phyloP scores from a whole-genome alignment of 1,139 yeast genomes.

The Magnusiomyces paraingens region DNA sequence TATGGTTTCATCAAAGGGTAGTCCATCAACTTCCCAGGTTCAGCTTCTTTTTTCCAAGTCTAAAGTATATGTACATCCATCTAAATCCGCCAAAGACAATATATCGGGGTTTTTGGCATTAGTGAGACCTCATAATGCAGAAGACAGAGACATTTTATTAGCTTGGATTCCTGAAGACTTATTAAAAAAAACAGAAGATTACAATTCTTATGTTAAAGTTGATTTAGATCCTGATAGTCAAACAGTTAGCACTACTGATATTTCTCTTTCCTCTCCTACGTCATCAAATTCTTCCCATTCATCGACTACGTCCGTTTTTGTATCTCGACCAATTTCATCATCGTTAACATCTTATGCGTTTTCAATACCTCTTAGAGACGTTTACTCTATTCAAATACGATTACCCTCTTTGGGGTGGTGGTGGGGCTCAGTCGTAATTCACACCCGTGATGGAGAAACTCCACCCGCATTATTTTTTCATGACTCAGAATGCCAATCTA shows the following conservation, averaged over 20 bases:
- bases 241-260: constrained; percentile 14
- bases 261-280: constrained; percentile 44
- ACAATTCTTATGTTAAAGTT: constrained; percentile 44
- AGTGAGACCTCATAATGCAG: constrained; percentile 45
- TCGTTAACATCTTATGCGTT: constrained; percentile 60
- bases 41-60: constrained; percentile 36
- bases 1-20: neutral
- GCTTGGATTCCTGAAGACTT: constrained; percentile 71
- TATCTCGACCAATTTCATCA: constrained; percentile 47
- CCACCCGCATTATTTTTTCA: constrained; percentile 87
- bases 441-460: constrained; percentile 60
- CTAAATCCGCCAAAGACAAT: constrained; percentile 66
- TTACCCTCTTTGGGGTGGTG: constrained; percentile 85
- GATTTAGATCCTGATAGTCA: constrained; percentile 40
- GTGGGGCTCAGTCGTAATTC: constrained; percentile 78
- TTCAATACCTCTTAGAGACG: constrained; percentile 49
- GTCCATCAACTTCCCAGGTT: constrained; percentile 17
- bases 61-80: constrained; percentile 72
- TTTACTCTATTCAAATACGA: constrained; percentile 76
- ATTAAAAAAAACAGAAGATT: constrained; percentile 44
- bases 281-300: constrained; percentile 40
- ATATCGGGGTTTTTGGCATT: constrained; percentile 69
- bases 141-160: constrained; percentile 53
- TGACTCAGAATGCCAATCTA: constrained; percentile 78
- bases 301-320: constrained; percentile 31